Conservation (phyloP, 2,329 filamentous ascomycete genomes). For the Mycogone perniciosa region DNA sequence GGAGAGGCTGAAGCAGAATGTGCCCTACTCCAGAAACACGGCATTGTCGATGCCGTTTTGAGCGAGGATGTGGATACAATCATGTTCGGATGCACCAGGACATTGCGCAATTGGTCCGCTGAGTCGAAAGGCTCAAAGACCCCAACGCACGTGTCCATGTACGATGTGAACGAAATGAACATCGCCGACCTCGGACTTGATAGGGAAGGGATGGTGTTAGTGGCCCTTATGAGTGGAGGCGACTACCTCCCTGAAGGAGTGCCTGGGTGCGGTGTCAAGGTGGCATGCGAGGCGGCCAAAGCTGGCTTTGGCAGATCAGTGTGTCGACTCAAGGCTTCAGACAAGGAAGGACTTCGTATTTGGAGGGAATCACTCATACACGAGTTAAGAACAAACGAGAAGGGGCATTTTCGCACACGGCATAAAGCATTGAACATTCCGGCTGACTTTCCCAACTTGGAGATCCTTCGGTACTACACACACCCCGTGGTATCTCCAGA, state of each 20-base stretch:
- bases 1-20: constrained; percentile 97
- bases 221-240: constrained; percentile 90
- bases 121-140: constrained; percentile 59
- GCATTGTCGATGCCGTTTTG: constrained; percentile 85
- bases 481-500: constrained; percentile 73
- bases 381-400: constrained; percentile 79
- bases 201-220: constrained; percentile 83
- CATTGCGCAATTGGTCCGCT: constrained; percentile 75
- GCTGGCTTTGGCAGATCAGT: constrained; percentile 79
- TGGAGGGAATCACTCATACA: constrained; percentile 70
- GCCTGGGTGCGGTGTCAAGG: constrained; percentile 76
- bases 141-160: constrained; percentile 82
- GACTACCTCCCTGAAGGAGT: constrained; percentile 90
- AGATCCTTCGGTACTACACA: constrained; percentile 80
- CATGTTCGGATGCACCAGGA: constrained; percentile 86
- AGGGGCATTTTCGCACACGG: constrained; percentile 68
- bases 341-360: constrained; percentile 50
- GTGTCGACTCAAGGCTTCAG: constrained; percentile 56
- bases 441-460: constrained; percentile 70
- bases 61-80: constrained; percentile 96
- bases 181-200: constrained; percentile 57
- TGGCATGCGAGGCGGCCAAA: constrained; percentile 82
- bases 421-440: constrained; percentile 72
- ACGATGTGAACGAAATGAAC: constrained; percentile 55
- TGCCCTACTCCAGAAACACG: constrained; percentile 72